Percentiles rank a stretch among this genome's conserved stretches.
phyloP scores from a whole-genome alignment of 176 grass and related monocot genomes.

The Alopecurus myosuroides region DNA sequence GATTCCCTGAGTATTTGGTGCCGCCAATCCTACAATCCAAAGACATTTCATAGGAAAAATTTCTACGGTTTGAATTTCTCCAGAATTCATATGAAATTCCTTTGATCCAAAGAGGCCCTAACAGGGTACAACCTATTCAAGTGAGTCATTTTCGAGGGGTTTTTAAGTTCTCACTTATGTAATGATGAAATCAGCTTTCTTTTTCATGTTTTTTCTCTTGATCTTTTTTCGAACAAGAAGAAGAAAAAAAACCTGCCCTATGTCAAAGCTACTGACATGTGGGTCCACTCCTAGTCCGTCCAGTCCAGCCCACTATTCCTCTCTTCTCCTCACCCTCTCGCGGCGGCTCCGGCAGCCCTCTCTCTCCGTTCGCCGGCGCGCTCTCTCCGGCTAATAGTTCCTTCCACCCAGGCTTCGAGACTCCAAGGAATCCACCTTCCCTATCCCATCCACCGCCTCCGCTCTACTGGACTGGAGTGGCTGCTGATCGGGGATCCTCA shows the following conservation, averaged over 20 bases:
- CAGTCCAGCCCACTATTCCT: background rate
- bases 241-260: background rate
- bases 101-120: too few relatives aligned
- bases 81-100: too few relatives aligned
- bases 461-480: background rate
- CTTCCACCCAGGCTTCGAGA: background rate
- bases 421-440: background rate
- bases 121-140: too few relatives aligned
- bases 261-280: background rate
- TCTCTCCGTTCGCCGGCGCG: background rate
- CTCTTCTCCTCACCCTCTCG: background rate
- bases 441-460: background rate
- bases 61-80: too few relatives aligned
- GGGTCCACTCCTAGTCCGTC: background rate
- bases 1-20: too few relatives aligned
- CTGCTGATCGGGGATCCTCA: background rate
- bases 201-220: too few relatives aligned
- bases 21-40: too few relatives aligned
- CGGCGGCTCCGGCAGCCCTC: conserved; percentile 20
- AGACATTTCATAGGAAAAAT: too few relatives aligned
- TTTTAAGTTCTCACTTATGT: too few relatives aligned
- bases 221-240: too few relatives aligned
- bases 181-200: too few relatives aligned
- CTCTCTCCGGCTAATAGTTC: background rate
- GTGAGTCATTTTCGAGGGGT: too few relatives aligned